A percentile compares a stretch with the other conserved stretches of the same genome.
These are phyloP conservation scores for Gossypium davidsonii DNA, from an alignment of 441 rosid genomes.

Conservation along the genomic window DNA sequence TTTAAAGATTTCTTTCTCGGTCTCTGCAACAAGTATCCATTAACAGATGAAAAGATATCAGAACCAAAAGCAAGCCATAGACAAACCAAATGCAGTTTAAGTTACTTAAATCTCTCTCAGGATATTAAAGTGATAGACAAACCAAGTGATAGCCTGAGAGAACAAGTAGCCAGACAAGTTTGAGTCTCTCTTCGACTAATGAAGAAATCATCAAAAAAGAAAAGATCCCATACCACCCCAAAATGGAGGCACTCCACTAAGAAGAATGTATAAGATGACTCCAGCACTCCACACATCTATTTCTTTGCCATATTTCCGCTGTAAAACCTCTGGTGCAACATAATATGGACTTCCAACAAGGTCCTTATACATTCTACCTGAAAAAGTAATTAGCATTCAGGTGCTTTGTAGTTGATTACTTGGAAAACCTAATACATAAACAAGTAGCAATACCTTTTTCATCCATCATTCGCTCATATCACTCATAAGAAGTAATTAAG, in stretches of 20 bases:
- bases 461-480: neutral
- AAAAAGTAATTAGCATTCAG: constrained; percentile 3
- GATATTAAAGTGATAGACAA: no score
- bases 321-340: constrained; percentile 60
- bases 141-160: no score
- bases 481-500: neutral
- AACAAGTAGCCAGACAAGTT: no score
- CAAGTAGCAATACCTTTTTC: neutral
- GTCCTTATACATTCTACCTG: constrained; percentile 46
- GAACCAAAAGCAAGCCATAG: neutral
- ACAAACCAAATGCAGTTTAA: neutral
- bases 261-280: constrained; percentile 60
- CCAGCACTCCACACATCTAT: constrained; percentile 73
- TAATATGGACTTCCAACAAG: constrained; percentile 55
- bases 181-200: neutral
- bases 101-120: neutral
- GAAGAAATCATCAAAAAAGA: neutral
- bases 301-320: constrained; percentile 46
- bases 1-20: constrained; percentile 41
- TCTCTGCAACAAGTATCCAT: constrained; percentile 30
- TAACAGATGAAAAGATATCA: neutral
- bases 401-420: neutral
- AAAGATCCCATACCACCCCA: constrained; percentile 44
- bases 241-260: constrained; percentile 60
- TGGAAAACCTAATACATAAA: neutral